A percentile compares a stretch with the other conserved stretches of the same genome.
phyloP scores from a whole-genome alignment of 805 yeast species.

The Ogataea methanolica region DNA sequence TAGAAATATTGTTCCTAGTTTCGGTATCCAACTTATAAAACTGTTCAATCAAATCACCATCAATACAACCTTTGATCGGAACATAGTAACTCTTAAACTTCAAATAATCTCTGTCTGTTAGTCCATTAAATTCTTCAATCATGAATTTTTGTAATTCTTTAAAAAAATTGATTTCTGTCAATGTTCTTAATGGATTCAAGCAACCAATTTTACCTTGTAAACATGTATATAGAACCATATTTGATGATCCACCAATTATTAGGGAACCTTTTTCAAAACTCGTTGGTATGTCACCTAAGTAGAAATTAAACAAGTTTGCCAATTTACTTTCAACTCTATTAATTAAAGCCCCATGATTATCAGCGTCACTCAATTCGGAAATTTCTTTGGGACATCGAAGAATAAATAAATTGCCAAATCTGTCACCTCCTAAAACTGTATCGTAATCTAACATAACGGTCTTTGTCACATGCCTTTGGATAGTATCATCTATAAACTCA shows the following conservation, averaged over 20 bases:
- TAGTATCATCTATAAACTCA: conserved; percentile 65
- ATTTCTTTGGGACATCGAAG: conserved; percentile 53
- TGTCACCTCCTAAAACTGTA: conserved; percentile 81
- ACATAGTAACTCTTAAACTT: conserved; percentile 73
- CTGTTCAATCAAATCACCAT: conserved; percentile 81
- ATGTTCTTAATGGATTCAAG: conserved; percentile 60
- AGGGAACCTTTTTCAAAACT: conserved; percentile 51
- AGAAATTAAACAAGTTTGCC: conserved; percentile 50
- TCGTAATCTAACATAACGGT: conserved; percentile 61
- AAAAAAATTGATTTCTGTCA: conserved; percentile 58
- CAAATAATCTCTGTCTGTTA: conserved; percentile 65
- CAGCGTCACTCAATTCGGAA: conserved; percentile 47
- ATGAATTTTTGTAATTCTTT: conserved; percentile 47
- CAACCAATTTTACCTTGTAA: conserved; percentile 79
- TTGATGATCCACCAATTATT: conserved; percentile 58
- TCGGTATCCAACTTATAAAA: conserved; percentile 35
- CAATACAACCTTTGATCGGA: conserved; percentile 74
- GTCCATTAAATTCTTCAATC: conserved; percentile 31
- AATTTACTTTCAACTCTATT: conserved; percentile 29
- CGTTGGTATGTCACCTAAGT: conserved; percentile 66
- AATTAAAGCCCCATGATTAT: conserved; percentile 38
- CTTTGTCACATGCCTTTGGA: conserved; percentile 63
- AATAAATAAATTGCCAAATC: conserved; percentile 75
- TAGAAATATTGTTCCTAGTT: conserved; percentile 34
- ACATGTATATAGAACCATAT: conserved; percentile 62